Evolutionary conservation across 176 grass and related monocot species (phyloP).

Genomic region (bread wheat (Triticum aestivum)): IWGSC_CS_RefSeq_v2.1 NC_057811.1:361688671-361689170

Average conservation of each 20-base stretch:
- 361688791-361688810: background rate
- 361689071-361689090: slow-evolving; percentile 81
- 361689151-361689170: background rate
- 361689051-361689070: slow-evolving; percentile 69
- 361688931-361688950: too few species aligned
- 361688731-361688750: background rate
- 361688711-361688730: background rate
- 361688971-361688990: slow-evolving; percentile 17
- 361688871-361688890: background rate
- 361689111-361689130: slow-evolving; percentile 58
- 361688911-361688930: too few species aligned
- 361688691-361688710: background rate
- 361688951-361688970: background rate
- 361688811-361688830: background rate
- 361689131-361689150: slow-evolving; percentile 26
- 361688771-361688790: background rate
- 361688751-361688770: background rate
- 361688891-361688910: background rate
- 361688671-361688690: too few species aligned
- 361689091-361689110: slow-evolving; percentile 66
- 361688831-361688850: slow-evolving; percentile 14
- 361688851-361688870: background rate
- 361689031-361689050: slow-evolving; percentile 77
- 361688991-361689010: slow-evolving; percentile 42
- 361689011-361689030: slow-evolving; percentile 66